phyloP scores from a whole-genome alignment of 495 filamentous ascomycete genomes.

The Penicillium paxilli region DNA sequence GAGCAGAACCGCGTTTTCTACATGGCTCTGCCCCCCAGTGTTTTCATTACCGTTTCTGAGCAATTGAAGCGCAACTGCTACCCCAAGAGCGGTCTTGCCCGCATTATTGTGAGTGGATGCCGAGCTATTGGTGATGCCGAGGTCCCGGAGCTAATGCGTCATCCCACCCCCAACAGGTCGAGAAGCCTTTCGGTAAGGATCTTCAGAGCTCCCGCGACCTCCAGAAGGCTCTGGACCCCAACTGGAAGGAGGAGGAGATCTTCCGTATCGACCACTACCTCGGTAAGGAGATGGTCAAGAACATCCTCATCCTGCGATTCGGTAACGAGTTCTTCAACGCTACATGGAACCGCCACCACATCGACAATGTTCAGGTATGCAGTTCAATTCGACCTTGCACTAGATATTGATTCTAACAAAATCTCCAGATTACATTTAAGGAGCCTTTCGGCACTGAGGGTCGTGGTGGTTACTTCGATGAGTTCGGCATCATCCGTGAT shows the following conservation, averaged over 20 bases:
- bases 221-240: slow-evolving; percentile 90
- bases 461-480: slow-evolving; percentile 98
- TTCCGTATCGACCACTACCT: slow-evolving; percentile 99
- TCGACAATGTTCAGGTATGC: slow-evolving; percentile 83
- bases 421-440: slow-evolving; percentile 86
- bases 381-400: background rate
- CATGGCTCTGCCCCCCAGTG: slow-evolving; percentile 97
- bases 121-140: background rate
- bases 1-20: slow-evolving; percentile 96
- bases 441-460: slow-evolving; percentile 99
- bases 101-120: slow-evolving; percentile 73
- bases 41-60: slow-evolving; percentile 96
- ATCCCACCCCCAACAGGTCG: slow-evolving; percentile 60
- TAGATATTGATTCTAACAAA: background rate
- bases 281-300: slow-evolving; percentile 99
- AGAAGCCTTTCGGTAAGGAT: slow-evolving; percentile 99
- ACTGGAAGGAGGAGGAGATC: slow-evolving; percentile 99
- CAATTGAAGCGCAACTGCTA: slow-evolving; percentile 98
- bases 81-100: slow-evolving; percentile 80
- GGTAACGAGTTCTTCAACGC: slow-evolving; percentile 99
- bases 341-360: slow-evolving; percentile 99
- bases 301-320: slow-evolving; percentile 96
- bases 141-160: slow-evolving; percentile 7
- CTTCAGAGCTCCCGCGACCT: slow-evolving; percentile 90
- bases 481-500: slow-evolving; percentile 99